Evolutionary conservation across 768 basidiomycete genomes (phyloP).

Genomic region (Botryobasidium botryosum): DNA sequence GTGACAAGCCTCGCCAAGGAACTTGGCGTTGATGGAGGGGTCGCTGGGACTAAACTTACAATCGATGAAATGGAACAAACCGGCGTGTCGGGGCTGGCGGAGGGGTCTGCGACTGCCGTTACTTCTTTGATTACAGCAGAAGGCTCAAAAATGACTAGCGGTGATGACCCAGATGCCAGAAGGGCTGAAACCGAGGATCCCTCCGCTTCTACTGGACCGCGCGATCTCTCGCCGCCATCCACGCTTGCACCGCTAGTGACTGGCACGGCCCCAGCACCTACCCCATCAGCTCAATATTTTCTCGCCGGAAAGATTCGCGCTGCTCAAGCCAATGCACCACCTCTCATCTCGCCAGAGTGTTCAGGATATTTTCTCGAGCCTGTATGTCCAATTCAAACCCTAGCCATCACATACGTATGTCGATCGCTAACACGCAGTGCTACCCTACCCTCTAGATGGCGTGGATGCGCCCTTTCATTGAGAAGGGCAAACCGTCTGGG

Average conservation of each 20-base stretch:
- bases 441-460: slow-evolving; percentile 40
- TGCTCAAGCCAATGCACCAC: too few species aligned
- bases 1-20: slow-evolving; percentile 1
- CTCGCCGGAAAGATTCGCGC: too few species aligned
- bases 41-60: too few species aligned
- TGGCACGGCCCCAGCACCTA: slow-evolving; percentile 11
- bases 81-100: too few species aligned
- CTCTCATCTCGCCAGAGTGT: too few species aligned
- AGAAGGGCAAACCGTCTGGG: slow-evolving; percentile 60
- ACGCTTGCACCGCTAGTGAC: slow-evolving; percentile 13
- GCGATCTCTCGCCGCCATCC: slow-evolving; percentile 12
- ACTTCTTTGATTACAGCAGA: too few species aligned
- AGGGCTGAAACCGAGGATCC: neutral
- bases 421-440: neutral
- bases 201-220: slow-evolving; percentile 14
- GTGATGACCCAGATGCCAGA: neutral
- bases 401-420: neutral
- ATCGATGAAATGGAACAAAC: too few species aligned
- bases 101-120: too few species aligned
- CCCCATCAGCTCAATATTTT: slow-evolving; percentile 40
- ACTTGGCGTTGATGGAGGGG: neutral
- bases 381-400: slow-evolving; percentile 30
- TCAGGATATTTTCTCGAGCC: slow-evolving; percentile 97
- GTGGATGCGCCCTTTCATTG: slow-evolving; percentile 85
- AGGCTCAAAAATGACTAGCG: too few species aligned